A percentile compares a stretch with the other conserved stretches of the same genome.
phyloP scores from a whole-genome alignment of 177 flowering plant genomes.

The Telopea speciosissima region DNA sequence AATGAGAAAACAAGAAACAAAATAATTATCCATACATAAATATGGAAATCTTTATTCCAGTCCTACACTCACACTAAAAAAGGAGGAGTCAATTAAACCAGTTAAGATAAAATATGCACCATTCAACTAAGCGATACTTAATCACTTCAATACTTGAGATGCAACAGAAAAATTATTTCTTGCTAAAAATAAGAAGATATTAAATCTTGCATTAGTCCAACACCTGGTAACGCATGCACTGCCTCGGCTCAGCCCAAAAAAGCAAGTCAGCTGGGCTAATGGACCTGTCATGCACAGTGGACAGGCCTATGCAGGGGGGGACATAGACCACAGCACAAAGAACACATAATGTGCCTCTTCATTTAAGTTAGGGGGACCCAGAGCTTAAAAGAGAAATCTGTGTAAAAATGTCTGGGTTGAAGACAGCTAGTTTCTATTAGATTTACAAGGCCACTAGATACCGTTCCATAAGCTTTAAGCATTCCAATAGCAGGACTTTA shows the following conservation, averaged over 20 bases:
- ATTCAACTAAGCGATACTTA: not conserved
- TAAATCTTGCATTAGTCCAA: not conserved
- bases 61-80: not conserved
- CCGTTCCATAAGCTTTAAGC: not conserved
- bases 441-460: not conserved
- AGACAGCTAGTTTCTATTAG: not conserved
- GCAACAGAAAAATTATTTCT: not conserved
- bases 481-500: not conserved
- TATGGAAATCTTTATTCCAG: not conserved
- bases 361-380: not conserved
- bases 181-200: not conserved
- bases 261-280: not conserved
- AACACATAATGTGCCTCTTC: not conserved
- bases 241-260: not conserved
- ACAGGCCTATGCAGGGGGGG: not conserved
- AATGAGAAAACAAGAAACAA: conserved; percentile 1
- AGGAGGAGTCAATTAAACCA: not conserved
- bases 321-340: not conserved
- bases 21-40: not conserved
- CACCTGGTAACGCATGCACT: not conserved
- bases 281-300: not conserved
- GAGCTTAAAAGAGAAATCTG: not conserved
- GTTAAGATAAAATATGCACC: not conserved
- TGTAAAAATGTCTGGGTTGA: not conserved
- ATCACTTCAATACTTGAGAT: not conserved